Conservation (phyloP, 2,329 filamentous ascomycete species). For the Botrytis hyacinthi region DNA sequence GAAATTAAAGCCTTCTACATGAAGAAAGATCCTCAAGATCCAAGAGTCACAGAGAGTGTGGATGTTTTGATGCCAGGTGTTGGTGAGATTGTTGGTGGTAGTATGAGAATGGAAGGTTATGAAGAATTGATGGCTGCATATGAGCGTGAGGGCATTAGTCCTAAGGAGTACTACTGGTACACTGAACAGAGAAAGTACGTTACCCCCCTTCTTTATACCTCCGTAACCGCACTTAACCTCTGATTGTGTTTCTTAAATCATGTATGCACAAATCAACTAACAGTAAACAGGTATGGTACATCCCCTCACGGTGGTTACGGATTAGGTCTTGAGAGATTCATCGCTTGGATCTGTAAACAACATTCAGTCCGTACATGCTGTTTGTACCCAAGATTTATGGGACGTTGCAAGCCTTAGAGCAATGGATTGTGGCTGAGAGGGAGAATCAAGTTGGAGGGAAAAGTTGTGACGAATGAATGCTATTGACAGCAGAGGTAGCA, state of each 20-base stretch:
- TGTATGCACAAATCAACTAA: slow-evolving; percentile 12
- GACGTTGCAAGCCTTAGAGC: slow-evolving; percentile 70
- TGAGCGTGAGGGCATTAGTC: slow-evolving; percentile 79
- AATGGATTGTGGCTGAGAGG: background rate
- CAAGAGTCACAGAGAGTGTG: slow-evolving; percentile 86
- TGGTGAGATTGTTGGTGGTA: slow-evolving; percentile 93
- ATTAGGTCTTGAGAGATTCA: slow-evolving; percentile 78
- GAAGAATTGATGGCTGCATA: slow-evolving; percentile 89
- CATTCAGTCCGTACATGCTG: slow-evolving; percentile 65
- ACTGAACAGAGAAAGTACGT: slow-evolving; percentile 87
- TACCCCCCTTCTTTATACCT: slow-evolving; percentile 12
- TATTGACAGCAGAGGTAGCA: background rate
- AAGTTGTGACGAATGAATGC: background rate
- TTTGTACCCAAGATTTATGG: slow-evolving; percentile 79
- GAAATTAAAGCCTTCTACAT: slow-evolving; percentile 99
- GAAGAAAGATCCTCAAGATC: slow-evolving; percentile 79
- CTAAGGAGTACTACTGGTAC: slow-evolving; percentile 95
- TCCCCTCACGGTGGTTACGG: slow-evolving; percentile 82
- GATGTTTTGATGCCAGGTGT: slow-evolving; percentile 87
- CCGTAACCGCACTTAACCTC: background rate
- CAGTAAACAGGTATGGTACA: slow-evolving; percentile 69
- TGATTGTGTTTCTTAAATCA: too few relatives aligned
- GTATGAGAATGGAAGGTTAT: slow-evolving; percentile 92
- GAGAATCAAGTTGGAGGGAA: background rate
- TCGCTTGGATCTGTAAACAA: slow-evolving; percentile 63